These are phyloP conservation scores for Pulveroboletus ravenelii DNA, from an alignment of 768 basidiomycete species.

Conservation along the genomic window DNA sequence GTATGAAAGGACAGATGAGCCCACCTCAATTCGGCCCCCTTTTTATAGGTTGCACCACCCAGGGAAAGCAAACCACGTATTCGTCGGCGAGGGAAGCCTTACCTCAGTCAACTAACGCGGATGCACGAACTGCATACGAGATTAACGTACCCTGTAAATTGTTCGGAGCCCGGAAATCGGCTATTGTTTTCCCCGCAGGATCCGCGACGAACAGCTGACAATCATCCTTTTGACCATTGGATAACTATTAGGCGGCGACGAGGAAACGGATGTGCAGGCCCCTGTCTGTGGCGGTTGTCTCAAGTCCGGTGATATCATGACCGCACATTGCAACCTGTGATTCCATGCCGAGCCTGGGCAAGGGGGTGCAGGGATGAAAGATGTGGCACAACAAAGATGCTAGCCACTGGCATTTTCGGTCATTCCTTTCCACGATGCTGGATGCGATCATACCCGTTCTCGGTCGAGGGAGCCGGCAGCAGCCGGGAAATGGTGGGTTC, in stretches of 20 bases:
- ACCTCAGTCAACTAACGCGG: not conserved
- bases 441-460: not conserved
- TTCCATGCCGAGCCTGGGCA: not conserved
- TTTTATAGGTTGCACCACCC: conserved; percentile 3
- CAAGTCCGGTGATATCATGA: not conserved
- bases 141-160: not conserved
- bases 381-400: not conserved
- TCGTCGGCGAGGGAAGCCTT: not conserved
- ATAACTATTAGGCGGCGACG: not conserved
- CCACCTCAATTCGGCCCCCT: not conserved
- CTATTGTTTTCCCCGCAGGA: conserved; percentile 3
- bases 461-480: no score
- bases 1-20: not conserved
- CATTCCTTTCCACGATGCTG: conserved; percentile 10
- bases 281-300: not conserved
- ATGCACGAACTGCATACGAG: not conserved
- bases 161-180: not conserved
- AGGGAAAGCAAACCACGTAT: not conserved
- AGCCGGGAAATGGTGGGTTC: not conserved
- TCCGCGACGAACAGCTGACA: not conserved
- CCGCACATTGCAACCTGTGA: not conserved
- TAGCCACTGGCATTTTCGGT: not conserved
- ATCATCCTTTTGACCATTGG: not conserved
- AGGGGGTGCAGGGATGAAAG: not conserved
- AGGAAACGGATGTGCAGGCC: not conserved